Evolutionary conservation across 2,329 filamentous ascomycete species (phyloP), one percentile per base, ranked within the genome.

Genomic region (Teratosphaeria destructans): DNA sequence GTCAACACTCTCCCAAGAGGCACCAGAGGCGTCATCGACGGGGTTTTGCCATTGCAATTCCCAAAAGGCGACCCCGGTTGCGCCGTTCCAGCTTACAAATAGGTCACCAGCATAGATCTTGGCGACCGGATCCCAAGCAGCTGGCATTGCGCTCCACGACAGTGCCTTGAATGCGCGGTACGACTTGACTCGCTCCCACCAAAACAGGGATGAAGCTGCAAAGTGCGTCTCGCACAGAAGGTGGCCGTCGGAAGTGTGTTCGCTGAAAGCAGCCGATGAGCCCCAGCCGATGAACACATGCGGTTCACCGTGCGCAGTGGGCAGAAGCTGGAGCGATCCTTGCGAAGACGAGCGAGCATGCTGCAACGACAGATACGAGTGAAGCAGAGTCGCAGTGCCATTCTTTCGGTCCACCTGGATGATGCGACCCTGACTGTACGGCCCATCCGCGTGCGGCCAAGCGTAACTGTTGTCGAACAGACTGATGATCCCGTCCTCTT

Each of bases 211-310:
- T 81, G 62, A 77, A 78, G 61, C 61, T 19, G 71, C 74, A 65
- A 82, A 74, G 63, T 79, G 78, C 2, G 74, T 73, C 59, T 83
- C 78, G 70, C 81, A 83, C 16, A 84, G 68, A 7, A 79, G 66
- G 6, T 75, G 67, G 3, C 81, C 81, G 14, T 77, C 72, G 2
- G 70, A 61, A 0, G 73, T 71, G 64, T 78, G 64, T 56, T 77
- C 75, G 2, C 74, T 74, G 5, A 71, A 70, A 16, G 73, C 70
- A 2, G 65, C 66, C 7, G 69, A 66, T 60, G 72, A 68, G 3
- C 82, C 82, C 78, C 81, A 85, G 58, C 81, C 80, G 35, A 85
- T 76, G 14, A 85, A 68, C 5, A 79, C 77, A 60, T 83, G 58
- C 78, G 78, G 0, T 55, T 73, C 76, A 19, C 64, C 62, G 16